phyloP scores from a whole-genome alignment of 2,329 filamentous ascomycete genomes.

The Trematosphaeria pertusa region DNA sequence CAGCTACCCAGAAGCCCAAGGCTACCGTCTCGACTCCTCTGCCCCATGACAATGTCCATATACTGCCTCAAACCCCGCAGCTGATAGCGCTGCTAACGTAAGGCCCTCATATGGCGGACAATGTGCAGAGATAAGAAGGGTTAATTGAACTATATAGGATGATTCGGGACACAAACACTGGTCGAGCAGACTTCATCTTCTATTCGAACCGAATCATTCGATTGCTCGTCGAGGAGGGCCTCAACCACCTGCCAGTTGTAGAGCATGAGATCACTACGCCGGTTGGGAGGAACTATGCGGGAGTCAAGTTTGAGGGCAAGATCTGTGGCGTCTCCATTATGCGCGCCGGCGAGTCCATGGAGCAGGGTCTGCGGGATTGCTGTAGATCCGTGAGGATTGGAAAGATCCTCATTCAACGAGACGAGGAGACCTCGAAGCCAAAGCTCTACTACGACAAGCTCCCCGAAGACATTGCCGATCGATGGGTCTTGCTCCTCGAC shows the following conservation, averaged over 20 bases:
- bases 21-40: conserved; percentile 89
- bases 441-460: conserved; percentile 98
- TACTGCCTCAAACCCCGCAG: conserved; percentile 91
- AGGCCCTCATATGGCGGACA: conserved; percentile 25
- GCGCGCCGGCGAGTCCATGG: conserved; percentile 98
- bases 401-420: conserved; percentile 96
- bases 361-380: conserved; percentile 94
- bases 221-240: conserved; percentile 91
- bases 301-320: conserved; percentile 95
- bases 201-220: conserved; percentile 99
- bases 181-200: conserved; percentile 97
- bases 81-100: conserved; percentile 97
- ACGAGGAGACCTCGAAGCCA: conserved; percentile 91
- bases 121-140: not conserved
- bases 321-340: conserved; percentile 99
- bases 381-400: conserved; percentile 97
- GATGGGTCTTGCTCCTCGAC: conserved; percentile 93
- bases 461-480: conserved; percentile 86
- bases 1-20: conserved; percentile 78
- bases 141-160: conserved; percentile 67
- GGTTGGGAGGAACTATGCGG: conserved; percentile 84
- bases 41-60: conserved; percentile 83
- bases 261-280: conserved; percentile 90
- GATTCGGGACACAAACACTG: conserved; percentile 90
- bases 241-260: conserved; percentile 94